These are phyloP conservation scores for Pseudopithomyces maydicus DNA, from an alignment of 2,329 filamentous ascomycete species.

Conservation along the genomic window DNA sequence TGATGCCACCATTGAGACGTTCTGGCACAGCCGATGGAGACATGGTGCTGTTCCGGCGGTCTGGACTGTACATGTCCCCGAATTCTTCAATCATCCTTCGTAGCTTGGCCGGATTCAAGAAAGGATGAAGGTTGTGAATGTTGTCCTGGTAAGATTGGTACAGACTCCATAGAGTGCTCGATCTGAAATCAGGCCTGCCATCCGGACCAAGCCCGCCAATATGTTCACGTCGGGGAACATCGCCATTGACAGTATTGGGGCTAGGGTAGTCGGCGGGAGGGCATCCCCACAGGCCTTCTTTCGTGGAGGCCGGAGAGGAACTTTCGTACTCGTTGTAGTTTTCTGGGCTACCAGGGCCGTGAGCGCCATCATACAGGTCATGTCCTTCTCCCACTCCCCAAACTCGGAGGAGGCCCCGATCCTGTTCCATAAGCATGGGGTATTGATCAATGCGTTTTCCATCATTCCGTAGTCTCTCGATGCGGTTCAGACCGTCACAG, in stretches of 20 bases:
- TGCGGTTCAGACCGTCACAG: constrained; percentile 54
- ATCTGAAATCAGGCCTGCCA: constrained; percentile 60
- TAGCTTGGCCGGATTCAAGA: constrained; percentile 62
- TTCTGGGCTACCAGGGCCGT: constrained; percentile 39
- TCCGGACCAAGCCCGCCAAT: constrained; percentile 58
- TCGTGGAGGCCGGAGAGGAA: constrained; percentile 47
- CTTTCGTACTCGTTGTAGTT: constrained; percentile 47
- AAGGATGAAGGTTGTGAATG: constrained; percentile 68
- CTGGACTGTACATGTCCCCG: constrained; percentile 39
- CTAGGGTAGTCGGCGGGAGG: constrained; percentile 49
- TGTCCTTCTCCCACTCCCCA: constrained; percentile 80
- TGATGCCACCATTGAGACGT: constrained; percentile 33
- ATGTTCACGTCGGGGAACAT: constrained; percentile 38
- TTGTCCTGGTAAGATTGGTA: constrained; percentile 62
- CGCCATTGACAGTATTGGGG: constrained; percentile 26
- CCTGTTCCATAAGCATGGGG: constrained; percentile 76
- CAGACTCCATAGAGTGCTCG: constrained; percentile 55
- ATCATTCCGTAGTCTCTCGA: constrained; percentile 69
- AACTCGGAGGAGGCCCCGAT: constrained; percentile 73
- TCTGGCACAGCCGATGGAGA: constrained; percentile 29
- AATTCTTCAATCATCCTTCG: constrained; percentile 58
- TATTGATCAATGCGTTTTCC: constrained; percentile 67
- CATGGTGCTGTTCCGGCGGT: constrained; percentile 23
- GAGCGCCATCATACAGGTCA: constrained; percentile 59
- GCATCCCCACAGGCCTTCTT: constrained; percentile 57